Evolutionary conservation across 139 green algal species (phyloP).

Genomic region (Pseudopediastrum boryanum): DNA sequence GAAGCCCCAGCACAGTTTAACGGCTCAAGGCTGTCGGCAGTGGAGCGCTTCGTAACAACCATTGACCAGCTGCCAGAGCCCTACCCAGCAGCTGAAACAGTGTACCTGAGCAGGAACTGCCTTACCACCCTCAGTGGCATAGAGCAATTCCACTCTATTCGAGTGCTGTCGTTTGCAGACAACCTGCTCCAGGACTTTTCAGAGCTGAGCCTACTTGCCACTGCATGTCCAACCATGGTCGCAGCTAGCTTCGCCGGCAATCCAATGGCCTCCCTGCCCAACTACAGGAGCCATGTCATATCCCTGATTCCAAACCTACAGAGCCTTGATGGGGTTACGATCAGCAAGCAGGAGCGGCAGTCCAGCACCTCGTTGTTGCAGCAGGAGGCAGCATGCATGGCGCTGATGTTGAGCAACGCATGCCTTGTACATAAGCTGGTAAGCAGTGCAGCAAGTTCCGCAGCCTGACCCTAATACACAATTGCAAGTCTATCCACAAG

Average conservation of each 20-base stretch:
- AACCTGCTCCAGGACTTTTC: conserved; percentile 59
- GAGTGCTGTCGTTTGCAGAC: conserved; percentile 59
- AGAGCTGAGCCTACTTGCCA: background rate
- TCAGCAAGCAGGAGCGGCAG: conserved; percentile 56
- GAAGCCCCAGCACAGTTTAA: conserved; percentile 54
- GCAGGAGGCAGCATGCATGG: conserved; percentile 60
- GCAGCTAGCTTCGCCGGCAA: conserved; percentile 74
- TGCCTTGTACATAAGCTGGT: conserved; percentile 81
- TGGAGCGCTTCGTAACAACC: conserved; percentile 51
- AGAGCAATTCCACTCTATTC: conserved; percentile 61
- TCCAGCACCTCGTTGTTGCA: conserved; percentile 40
- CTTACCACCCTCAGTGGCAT: conserved; percentile 57
- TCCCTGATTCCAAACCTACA: conserved; percentile 45
- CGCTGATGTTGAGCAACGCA: conserved; percentile 69
- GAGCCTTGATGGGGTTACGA: conserved; percentile 62
- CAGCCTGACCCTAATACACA: too few species aligned
- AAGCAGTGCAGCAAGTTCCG: background rate
- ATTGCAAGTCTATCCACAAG: too few species aligned
- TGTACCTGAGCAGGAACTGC: conserved; percentile 15
- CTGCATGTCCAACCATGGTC: conserved; percentile 41
- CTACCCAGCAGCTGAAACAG: conserved; percentile 36
- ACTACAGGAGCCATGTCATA: conserved; percentile 62
- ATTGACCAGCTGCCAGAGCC: conserved; percentile 56
- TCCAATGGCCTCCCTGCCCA: conserved; percentile 58
- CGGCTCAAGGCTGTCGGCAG: conserved; percentile 52